Percentiles rank a stretch among this genome's conserved stretches.
These are phyloP conservation scores for Agrocybe pediades DNA, from an alignment of 768 basidiomycete species.

Conservation along the genomic window DNA sequence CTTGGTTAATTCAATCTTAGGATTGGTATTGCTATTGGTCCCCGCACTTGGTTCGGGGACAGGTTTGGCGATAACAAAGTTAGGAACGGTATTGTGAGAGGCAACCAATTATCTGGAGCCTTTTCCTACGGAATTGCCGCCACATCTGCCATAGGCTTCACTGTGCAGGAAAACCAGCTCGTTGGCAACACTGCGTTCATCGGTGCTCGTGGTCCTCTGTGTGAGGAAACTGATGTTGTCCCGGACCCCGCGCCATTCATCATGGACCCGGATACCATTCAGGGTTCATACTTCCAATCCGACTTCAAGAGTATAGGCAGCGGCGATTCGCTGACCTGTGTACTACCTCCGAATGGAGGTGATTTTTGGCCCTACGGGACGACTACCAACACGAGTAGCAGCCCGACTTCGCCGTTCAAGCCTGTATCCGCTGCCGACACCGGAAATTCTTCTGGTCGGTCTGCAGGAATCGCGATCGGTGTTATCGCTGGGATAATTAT, in stretches of 20 bases:
- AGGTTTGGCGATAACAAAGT: constrained; percentile 52
- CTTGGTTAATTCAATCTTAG: constrained; percentile 32
- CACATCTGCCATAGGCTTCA: constrained; percentile 65
- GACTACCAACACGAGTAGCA: constrained; percentile 33
- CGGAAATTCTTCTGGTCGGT: constrained; percentile 24
- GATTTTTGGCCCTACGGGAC: constrained; percentile 74
- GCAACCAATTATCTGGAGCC: constrained; percentile 65
- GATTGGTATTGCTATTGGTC: constrained; percentile 81
- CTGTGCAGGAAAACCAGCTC: constrained; percentile 60
- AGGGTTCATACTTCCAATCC: constrained; percentile 45
- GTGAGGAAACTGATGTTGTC: constrained; percentile 47
- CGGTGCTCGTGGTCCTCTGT: constrained; percentile 67
- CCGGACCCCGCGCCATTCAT: constrained; percentile 65
- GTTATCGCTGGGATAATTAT: constrained; percentile 47
- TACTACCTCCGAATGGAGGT: constrained; percentile 66
- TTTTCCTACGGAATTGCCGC: constrained; percentile 77
- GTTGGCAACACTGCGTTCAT: constrained; percentile 77
- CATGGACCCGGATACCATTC: constrained; percentile 44
- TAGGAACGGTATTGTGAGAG: constrained; percentile 51
- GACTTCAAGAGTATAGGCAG: constrained; percentile 54
- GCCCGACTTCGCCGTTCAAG: constrained; percentile 1
- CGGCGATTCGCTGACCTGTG: constrained; percentile 64
- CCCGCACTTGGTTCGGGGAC: constrained; percentile 74
- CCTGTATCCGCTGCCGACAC: constrained; percentile 5
- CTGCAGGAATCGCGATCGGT: constrained; percentile 53